Base-by-base conservation (phyloP, 768 basidiomycete species). In the Boletus rubescentipes region DNA sequence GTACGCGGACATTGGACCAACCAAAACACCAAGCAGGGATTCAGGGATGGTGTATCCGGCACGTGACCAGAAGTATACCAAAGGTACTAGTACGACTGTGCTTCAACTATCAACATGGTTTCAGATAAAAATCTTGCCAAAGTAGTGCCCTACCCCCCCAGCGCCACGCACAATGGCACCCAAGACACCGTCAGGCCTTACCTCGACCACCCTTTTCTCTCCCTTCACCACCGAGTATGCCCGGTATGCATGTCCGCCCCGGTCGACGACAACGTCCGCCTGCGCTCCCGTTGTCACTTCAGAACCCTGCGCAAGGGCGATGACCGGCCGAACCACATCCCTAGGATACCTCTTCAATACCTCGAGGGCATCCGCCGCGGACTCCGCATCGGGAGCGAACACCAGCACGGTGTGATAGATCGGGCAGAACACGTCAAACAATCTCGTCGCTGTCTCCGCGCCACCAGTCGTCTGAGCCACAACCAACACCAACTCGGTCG, bases 1-100 rank as follows among this genome's bases (percentile, higher is more conserved):
- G 72, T 78, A 82, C 52, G 73, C 72, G 34, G 80, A 81, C 80
- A 83, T 83, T 52, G 50, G 55, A 50, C 23, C 45, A 53, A 35
- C 14, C 40, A 16, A 48, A 44, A 30, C 34, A 46, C 40, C 8
- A 46, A 52, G 39, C 4, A 29, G n/a, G 32, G 51, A 54, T 41
- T 51, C 44, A 41, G 21, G 18, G 10, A 2, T 16, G 10, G 36
- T 34, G 6, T 29, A 11, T 5, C 8, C 5, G 0, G 15, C 63
- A 64, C 63, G 63, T 64, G 63, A 53, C 30, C 7, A 26, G 26
- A 26, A 26, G 6, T 26, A 6, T 26, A 26, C 26, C n/a, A 26
- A 26, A 26, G 26, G 26, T 26, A 26, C 26, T 26, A 26, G 26
- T 26, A 26, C n/a, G n/a, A n/a, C n/a, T n/a, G n/a, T n/a, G n/a